Evolutionary conservation across 2,329 filamentous ascomycete genomes (phyloP), one percentile per base, ranked within the genome.

Genomic region (Zasmidium angulare): DNA sequence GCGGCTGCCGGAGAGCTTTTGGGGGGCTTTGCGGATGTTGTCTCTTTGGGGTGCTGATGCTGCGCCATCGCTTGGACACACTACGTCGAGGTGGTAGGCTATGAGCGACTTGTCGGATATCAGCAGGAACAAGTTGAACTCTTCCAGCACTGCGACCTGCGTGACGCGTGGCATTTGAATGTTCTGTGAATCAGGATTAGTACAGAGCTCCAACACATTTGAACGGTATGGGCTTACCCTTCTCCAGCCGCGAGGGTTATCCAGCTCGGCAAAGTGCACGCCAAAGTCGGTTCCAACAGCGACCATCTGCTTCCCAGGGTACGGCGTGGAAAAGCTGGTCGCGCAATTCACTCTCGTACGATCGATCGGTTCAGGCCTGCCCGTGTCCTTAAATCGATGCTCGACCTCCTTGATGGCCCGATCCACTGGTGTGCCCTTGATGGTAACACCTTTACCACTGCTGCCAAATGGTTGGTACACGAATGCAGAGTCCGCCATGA

Each of bases 281-380:
- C 95, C 95, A 74, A 90, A 93, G 71, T 99, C 95, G 1, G 95
- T 99, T 47, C 96, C 95, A 58, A 99, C 89, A 11, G 93, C 95
- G 67, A 96, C 88, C 83, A 97, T 90, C 50, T 89, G 85, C 73
- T 89, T 93, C 24, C 91, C 91, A 0, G 69, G 66, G 71, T 88
- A 89, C 0, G 89, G 89, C 24, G 86, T 84, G 40, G 86, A 87
- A 75, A 99, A 99, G 0, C 91, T 89, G 2, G 93, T 93, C 0
- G 95, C 91, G 74, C 95, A 99, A 72, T 99, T 95, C 65, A 99
- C 93, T 54, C 86, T 83, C 29, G 93, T 89, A 68, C 91, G 84
- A 71, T 91, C 97, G 3, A 98, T 87, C 1, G 91, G 88, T 2
- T 84, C 81, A 11, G 93, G 90, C 3, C 89, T 84, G 1, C 89